Conservation (phyloP, 2,329 filamentous ascomycete species). For the Colletotrichum nymphaeae region DNA sequence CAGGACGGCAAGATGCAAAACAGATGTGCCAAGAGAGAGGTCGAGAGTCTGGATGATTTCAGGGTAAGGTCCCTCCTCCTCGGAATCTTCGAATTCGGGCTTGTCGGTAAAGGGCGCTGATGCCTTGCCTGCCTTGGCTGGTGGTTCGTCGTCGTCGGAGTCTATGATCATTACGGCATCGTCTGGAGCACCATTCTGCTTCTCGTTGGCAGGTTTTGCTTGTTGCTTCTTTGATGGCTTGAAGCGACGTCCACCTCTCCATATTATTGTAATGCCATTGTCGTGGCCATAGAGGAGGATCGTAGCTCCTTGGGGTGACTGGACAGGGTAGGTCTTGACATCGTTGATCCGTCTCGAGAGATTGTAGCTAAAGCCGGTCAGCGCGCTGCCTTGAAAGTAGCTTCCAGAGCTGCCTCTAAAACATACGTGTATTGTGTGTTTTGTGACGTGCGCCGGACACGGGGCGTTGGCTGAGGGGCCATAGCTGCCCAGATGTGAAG, state of each 20-base stretch:
- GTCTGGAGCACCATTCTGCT: constrained; percentile 62
- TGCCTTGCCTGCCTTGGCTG: constrained; percentile 45
- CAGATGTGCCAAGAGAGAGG: constrained; percentile 67
- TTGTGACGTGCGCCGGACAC: constrained; percentile 60
- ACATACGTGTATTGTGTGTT: constrained; percentile 61
- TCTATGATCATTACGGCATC: constrained; percentile 73
- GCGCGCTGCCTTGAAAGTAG: background rate
- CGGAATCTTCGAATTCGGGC: constrained; percentile 67
- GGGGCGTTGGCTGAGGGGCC: constrained; percentile 44
- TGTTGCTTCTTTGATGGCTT: constrained; percentile 55
- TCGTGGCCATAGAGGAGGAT: constrained; percentile 74
- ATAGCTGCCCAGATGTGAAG: constrained; percentile 30
- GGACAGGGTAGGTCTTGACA: constrained; percentile 70
- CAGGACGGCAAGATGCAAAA: constrained; percentile 66
- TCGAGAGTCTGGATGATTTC: constrained; percentile 71
- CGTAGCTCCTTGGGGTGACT: constrained; percentile 72
- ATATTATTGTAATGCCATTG: constrained; percentile 69
- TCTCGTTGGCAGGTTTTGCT: constrained; percentile 48
- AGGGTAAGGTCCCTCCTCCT: constrained; percentile 59
- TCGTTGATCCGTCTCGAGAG: constrained; percentile 68
- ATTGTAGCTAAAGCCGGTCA: constrained; percentile 62
- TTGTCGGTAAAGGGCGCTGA: constrained; percentile 57
- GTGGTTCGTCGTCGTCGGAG: constrained; percentile 67
- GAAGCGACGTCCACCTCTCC: constrained; percentile 72
- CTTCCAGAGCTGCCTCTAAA: too few species aligned